Evolutionary conservation across 108 stramenopile genomes (phyloP), one percentile per base, ranked within the genome.

Genomic region (Conticribra guillardii): DNA sequence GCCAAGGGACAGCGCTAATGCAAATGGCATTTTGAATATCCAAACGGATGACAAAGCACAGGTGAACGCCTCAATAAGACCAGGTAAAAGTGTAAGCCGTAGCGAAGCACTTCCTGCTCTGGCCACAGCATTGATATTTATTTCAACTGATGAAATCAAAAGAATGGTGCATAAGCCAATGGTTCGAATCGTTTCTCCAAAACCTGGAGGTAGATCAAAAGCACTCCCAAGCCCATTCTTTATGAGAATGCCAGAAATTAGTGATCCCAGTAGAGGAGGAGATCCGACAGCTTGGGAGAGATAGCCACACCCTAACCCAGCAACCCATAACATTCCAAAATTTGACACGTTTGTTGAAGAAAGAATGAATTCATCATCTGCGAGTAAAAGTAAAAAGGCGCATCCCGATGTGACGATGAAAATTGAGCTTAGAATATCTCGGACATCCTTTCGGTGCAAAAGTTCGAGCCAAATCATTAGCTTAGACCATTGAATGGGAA

Each of bases 61-160:
- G 24, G 60, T 41, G 3, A 61, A 4, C 1, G 84, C 80, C 56
- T 81, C 80, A 15, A 56, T 19, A 19, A 77, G 15, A 45, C 63
- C 70, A 32, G 80, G 80, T 3, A 72, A 4, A 26, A 29, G 31
- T 9, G 84, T 76, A 41, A 84, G 67, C 15, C 80, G 48, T 18
- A 77, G 23, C 2, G 76, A 65, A 2, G 68, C 54, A 26, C 29
- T 19, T 29, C 70, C 52, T 0, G 60, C 22, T 34, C 72, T 54
- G 56, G 15, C 16, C 21, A 84, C 57, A 0, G 59, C 47, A 29
- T 52, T 17, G 16, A 72, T 5, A 54, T 84, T 52, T 3, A 84
- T 49, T 47, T 79, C 77, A 3, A 84, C 61, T 3, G 79, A 74
- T 15, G 76, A 67, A 9, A 79, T 61, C 23, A 72, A 24, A 9